Percentiles rank a stretch among this genome's conserved stretches.
Conservation (phyloP, 202 grass and related monocot genomes). For the Setaria viridis region DNA sequence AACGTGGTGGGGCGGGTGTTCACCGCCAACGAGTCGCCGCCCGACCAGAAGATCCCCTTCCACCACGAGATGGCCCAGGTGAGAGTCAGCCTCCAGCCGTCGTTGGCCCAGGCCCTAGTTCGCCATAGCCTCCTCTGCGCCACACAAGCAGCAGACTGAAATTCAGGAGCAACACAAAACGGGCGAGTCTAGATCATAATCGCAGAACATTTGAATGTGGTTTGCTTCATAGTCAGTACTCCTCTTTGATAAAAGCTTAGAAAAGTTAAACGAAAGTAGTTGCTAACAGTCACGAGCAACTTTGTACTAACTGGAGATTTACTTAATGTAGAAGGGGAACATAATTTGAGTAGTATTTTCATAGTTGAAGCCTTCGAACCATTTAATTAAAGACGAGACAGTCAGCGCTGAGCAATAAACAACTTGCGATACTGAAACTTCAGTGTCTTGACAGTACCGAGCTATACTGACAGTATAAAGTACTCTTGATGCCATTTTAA, state of each 20-base stretch:
- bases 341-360: not conserved
- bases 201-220: not conserved
- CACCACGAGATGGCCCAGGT: constrained; percentile 99
- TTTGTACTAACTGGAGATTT: not conserved
- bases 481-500: not conserved
- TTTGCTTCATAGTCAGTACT: not conserved
- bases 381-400: not conserved
- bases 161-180: not conserved
- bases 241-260: not conserved
- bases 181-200: not conserved
- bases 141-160: not conserved
- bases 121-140: not conserved
- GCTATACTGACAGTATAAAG: not conserved
- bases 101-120: too few relatives aligned
- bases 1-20: constrained; percentile 91
- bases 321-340: not conserved
- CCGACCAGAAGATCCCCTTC: constrained; percentile 96
- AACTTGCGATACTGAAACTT: not conserved
- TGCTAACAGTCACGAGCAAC: too few relatives aligned
- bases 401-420: not conserved
- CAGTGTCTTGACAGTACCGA: not conserved
- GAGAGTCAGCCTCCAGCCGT: not conserved
- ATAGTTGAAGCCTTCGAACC: not conserved
- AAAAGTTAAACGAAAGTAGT: too few relatives aligned
- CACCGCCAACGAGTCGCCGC: constrained; percentile 95